phyloP scores from a whole-genome alignment of 2,329 filamentous ascomycete genomes.

The Colletotrichum sp. region DNA sequence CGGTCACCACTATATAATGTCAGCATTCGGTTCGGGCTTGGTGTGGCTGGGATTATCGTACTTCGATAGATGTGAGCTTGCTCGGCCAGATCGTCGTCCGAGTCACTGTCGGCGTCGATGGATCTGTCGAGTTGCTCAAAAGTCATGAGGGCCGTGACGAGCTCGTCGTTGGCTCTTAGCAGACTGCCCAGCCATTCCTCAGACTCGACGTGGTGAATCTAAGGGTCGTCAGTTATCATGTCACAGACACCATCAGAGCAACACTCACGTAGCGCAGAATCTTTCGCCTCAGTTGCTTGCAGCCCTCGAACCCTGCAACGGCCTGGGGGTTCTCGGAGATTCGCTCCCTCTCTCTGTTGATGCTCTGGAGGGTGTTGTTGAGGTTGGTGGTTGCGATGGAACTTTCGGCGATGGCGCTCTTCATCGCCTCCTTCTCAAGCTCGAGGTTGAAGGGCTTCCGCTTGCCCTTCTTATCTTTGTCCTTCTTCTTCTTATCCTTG shows the following conservation, averaged over 20 bases:
- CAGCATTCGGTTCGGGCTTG: conserved; percentile 18
- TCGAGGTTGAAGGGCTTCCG: conserved; percentile 79
- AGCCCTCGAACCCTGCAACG: conserved; percentile 79
- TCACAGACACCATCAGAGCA: background rate
- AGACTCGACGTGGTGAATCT: conserved; percentile 88
- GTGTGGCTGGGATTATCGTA: conserved; percentile 33
- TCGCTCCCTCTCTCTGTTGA: conserved; percentile 87
- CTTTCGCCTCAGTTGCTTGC: conserved; percentile 83
- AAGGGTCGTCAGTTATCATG: conserved; percentile 23
- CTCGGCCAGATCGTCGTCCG: conserved; percentile 71
- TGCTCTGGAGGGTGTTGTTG: conserved; percentile 83
- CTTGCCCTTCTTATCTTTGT: conserved; percentile 62
- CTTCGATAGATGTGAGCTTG: conserved; percentile 70
- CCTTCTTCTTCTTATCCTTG: conserved; percentile 55
- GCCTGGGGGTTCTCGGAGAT: conserved; percentile 85
- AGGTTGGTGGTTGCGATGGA: conserved; percentile 92
- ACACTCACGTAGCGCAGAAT: conserved; percentile 78
- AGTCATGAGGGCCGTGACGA: conserved; percentile 91
- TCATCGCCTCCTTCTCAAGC: conserved; percentile 85
- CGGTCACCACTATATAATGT: conserved; percentile 51
- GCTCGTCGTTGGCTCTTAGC: conserved; percentile 92
- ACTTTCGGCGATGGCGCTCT: conserved; percentile 86
- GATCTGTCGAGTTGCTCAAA: conserved; percentile 93
- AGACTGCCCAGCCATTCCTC: conserved; percentile 92
- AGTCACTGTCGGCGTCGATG: conserved; percentile 77